These are phyloP conservation scores for Coemansia sp. DNA, from an alignment of 192 early-diverging fungal genomes.

Conservation along the genomic window DNA sequence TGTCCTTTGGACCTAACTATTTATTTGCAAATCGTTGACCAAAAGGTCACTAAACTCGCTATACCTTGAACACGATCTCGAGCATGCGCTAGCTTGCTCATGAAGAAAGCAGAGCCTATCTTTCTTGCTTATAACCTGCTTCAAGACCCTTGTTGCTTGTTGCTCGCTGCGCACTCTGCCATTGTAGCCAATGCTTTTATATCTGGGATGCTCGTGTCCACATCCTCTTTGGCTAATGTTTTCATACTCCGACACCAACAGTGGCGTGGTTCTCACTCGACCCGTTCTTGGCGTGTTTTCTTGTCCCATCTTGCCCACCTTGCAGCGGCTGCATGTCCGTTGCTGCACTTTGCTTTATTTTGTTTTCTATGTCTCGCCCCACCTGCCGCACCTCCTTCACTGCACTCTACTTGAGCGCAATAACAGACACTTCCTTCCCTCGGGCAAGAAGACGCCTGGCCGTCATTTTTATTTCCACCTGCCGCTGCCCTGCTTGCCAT, in stretches of 20 bases:
- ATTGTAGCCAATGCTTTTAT: not conserved
- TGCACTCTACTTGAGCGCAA: not conserved
- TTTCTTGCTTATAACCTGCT: not conserved
- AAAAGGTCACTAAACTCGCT: not conserved
- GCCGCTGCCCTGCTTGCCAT: not conserved
- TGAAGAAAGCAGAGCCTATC: not conserved
- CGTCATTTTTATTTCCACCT: not conserved
- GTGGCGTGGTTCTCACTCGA: not conserved
- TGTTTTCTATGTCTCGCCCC: not conserved
- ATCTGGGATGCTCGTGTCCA: not conserved
- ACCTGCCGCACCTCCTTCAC: not conserved
- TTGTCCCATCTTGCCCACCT: slow-evolving; percentile 6
- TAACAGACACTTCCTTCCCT: not conserved
- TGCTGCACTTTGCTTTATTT: slow-evolving; percentile 1
- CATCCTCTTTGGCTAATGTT: not conserved
- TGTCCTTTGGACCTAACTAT: not conserved
- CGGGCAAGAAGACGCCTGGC: not conserved
- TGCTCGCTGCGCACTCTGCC: not conserved
- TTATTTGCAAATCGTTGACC: not conserved
- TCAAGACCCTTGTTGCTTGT: too few species aligned
- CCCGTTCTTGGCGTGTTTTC: not conserved
- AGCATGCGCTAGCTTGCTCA: not conserved
- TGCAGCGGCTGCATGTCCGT: slow-evolving; percentile 9
- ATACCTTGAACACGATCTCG: not conserved
- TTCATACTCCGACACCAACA: not conserved